Percentiles rank a stretch among this genome's conserved stretches.
These are phyloP conservation scores for Salix viminalis DNA, from an alignment of 345 rosid species.

Conservation along the genomic window DNA sequence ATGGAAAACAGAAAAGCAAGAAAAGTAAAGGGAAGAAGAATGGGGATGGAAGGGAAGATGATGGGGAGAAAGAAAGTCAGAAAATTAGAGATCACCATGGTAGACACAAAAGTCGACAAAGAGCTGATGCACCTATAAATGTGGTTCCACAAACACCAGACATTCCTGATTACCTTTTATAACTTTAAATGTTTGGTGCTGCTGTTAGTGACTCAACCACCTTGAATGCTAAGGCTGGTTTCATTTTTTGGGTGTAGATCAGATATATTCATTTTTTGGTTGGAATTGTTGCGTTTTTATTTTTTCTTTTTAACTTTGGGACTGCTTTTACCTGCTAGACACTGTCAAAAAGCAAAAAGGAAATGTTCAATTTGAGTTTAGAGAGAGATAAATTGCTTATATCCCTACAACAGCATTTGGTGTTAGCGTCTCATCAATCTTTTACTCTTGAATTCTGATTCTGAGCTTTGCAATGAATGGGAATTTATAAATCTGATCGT, in stretches of 20 bases:
- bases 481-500: not conserved
- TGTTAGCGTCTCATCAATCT: not conserved
- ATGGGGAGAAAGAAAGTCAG: constrained; percentile 35
- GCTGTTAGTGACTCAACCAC: not conserved
- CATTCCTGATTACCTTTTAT: constrained; percentile 78
- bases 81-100: constrained; percentile 47
- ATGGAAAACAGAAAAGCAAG: constrained; percentile 45
- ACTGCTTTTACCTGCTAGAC: constrained; percentile 1
- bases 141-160: constrained; percentile 35
- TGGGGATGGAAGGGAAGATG: constrained; percentile 36
- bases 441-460: not conserved
- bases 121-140: constrained; percentile 33
- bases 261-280: not conserved
- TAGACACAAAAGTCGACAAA: constrained; percentile 50
- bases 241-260: not conserved
- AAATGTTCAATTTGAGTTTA: not conserved
- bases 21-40: constrained; percentile 34
- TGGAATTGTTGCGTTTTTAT: not conserved
- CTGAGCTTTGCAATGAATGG: not conserved
- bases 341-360: not conserved
- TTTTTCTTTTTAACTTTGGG: not conserved
- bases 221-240: not conserved
- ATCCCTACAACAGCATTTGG: not conserved
- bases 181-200: constrained; percentile 12
- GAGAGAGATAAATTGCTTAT: not conserved